These are phyloP conservation scores for Neofusicoccum sp. DNA, from an alignment of 2,329 filamentous ascomycete genomes.

Conservation along the genomic window DNA sequence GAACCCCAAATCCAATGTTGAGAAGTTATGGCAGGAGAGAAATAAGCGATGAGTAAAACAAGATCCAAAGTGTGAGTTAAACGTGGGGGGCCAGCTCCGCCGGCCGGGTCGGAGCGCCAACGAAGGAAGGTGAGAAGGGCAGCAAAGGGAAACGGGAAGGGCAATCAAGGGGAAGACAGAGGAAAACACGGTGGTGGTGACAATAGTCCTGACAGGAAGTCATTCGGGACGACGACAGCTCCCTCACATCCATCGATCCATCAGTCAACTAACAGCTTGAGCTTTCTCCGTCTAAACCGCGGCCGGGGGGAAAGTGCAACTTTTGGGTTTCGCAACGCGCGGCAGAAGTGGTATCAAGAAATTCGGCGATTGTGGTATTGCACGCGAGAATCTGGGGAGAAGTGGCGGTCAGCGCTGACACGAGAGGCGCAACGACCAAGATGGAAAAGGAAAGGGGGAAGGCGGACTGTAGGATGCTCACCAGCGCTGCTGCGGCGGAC, in stretches of 20 bases:
- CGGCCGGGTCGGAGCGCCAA: too few species aligned
- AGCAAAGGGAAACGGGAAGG: background rate
- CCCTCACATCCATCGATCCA: background rate
- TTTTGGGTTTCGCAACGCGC: slow-evolving; percentile 1
- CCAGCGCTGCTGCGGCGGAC: slow-evolving; percentile 9
- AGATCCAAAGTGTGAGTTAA: background rate
- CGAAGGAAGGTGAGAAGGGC: background rate
- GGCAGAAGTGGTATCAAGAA: slow-evolving; percentile 8
- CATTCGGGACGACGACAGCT: background rate
- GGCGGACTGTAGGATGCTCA: slow-evolving; percentile 8
- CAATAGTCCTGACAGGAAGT: background rate
- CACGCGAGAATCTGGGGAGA: background rate
- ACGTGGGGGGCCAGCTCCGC: background rate
- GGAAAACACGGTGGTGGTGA: background rate
- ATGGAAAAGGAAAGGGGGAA: slow-evolving; percentile 2
- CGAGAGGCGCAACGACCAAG: background rate
- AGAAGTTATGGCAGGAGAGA: background rate
- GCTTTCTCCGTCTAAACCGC: slow-evolving; percentile 1
- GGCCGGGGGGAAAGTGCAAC: background rate
- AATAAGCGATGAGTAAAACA: too few species aligned
- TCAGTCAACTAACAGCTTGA: slow-evolving; percentile 1
- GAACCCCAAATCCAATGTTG: slow-evolving; percentile 7
- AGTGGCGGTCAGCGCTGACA: slow-evolving; percentile 1
- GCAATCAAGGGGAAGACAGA: background rate
- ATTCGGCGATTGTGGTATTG: background rate